These are phyloP conservation scores for Meyerozyma elateridarum DNA, from an alignment of 1,139 yeast genomes.

Conservation along the genomic window DNA sequence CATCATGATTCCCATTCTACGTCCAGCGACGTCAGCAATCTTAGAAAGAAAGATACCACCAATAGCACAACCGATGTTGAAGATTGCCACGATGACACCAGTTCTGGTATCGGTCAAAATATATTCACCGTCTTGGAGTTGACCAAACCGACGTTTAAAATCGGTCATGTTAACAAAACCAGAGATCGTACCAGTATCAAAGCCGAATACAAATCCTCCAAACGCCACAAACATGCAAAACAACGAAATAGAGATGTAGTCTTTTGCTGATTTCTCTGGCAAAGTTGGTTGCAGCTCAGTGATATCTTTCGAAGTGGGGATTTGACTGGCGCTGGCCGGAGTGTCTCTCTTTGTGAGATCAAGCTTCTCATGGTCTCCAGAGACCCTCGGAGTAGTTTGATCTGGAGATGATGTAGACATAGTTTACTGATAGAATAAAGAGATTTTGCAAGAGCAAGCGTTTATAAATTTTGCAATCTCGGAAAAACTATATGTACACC, in stretches of 20 bases:
- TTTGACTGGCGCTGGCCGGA: background rate
- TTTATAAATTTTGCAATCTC: conserved; percentile 1
- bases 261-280: conserved; percentile 26
- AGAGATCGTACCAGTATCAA: conserved; percentile 23
- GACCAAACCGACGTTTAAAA: conserved; percentile 12
- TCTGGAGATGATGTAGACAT: background rate
- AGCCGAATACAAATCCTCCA: conserved; percentile 24
- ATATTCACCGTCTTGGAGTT: conserved; percentile 9
- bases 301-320: conserved; percentile 9
- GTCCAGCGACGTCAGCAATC: conserved; percentile 19
- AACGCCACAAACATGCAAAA: conserved; percentile 25
- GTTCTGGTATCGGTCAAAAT: conserved; percentile 14
- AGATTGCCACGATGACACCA: conserved; percentile 20
- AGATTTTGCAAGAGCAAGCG: background rate
- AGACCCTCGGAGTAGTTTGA: background rate
- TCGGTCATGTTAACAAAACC: conserved; percentile 18
- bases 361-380: background rate
- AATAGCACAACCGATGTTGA: conserved; percentile 23
- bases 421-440: background rate
- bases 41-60: conserved; percentile 20
- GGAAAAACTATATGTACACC: conserved; percentile 1
- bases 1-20: conserved; percentile 20
- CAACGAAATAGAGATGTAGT: conserved; percentile 28
- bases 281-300: conserved; percentile 15
- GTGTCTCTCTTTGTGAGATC: background rate